Conservation (phyloP, 257 asterid genomes). For the Nicotiana tomentosiformis region DNA sequence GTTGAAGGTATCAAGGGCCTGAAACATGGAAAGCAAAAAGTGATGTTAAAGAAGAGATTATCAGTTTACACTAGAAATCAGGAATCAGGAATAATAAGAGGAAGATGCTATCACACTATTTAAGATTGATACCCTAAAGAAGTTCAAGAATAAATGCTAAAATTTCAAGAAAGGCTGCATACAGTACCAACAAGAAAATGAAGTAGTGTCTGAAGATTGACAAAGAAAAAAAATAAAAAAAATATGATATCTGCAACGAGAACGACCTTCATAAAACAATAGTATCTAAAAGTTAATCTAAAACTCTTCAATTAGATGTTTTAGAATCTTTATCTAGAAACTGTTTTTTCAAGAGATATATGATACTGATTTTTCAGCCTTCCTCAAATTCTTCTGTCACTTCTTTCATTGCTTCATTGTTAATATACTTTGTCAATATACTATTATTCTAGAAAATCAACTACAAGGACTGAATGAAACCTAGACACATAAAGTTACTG, state of each 20-base stretch:
- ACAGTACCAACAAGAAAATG: not conserved
- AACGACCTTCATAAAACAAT: not conserved
- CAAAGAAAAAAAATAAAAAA: not conserved
- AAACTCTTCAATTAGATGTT: not conserved
- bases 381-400: not conserved
- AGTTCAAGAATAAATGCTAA: not conserved
- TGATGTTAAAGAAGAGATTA: constrained; percentile 9
- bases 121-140: not conserved
- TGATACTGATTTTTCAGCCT: not conserved
- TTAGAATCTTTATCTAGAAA: not conserved
- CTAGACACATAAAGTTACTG: not conserved
- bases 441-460: not conserved
- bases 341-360: not conserved
- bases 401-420: not conserved
- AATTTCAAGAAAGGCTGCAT: not conserved
- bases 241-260: not conserved
- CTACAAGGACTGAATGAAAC: not conserved
- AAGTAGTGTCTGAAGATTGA: not conserved
- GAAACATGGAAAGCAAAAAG: constrained; percentile 18
- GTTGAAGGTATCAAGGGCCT: constrained; percentile 97
- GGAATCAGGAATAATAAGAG: not conserved
- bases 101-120: not conserved
- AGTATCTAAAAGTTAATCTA: not conserved
- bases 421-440: not conserved
- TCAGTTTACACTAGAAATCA: not conserved